Base-by-base conservation (phyloP, 2,329 filamentous ascomycete genomes). In the Ophiostoma angusticollis region DNA sequence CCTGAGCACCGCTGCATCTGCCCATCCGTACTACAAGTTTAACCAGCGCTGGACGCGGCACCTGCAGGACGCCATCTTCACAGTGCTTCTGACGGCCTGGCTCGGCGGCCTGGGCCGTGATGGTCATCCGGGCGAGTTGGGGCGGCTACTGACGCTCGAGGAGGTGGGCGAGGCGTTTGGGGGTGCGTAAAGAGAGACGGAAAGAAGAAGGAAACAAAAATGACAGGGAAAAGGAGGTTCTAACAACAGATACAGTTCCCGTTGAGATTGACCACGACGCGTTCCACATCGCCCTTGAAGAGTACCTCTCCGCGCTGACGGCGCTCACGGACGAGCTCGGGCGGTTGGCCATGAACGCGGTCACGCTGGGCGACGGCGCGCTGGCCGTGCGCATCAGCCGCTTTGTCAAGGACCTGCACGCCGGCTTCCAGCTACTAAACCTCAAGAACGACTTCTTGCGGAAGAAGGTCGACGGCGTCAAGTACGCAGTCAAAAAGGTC, bases 11-110 rank as follows among this genome's bases (percentile, higher is more conserved):
- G 72, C 84, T 39, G 85, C 87, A 2, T 87, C 85, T 19, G 72
- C 83, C 56, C 80, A 93, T 53, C 89, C 91, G 0, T 98, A 96
- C 68, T 98, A 96, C 76, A 95, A 94, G 72, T 79, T 93, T 66
- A 95, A 95, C 60, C 65, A 69, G 41, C 75, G 85, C 57, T 98
- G 91, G 91, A 73, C 77, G 21, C 75, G 84, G 42, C 76, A 83
- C 52, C 64, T 95, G 39, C 89, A 96, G 59, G 84, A 84, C 57
- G 74, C 84, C 72, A 70, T 70, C 63, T 67, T 60, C 46, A 68
- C 66, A 1, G 63, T 72, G 38, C 56, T 79, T 39, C 60, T 74
- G 48, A 66, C 63, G 44, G 80, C 76, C 39, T 96, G 84, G 79
- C 72, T 96, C 12, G 85, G 86, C 38, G 85, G 84, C 22, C 70